Percentiles rank a stretch among this genome's conserved stretches.
Evolutionary conservation across 2,329 filamentous ascomycete genomes (phyloP).

Genomic region (Amphichorda felina): DNA sequence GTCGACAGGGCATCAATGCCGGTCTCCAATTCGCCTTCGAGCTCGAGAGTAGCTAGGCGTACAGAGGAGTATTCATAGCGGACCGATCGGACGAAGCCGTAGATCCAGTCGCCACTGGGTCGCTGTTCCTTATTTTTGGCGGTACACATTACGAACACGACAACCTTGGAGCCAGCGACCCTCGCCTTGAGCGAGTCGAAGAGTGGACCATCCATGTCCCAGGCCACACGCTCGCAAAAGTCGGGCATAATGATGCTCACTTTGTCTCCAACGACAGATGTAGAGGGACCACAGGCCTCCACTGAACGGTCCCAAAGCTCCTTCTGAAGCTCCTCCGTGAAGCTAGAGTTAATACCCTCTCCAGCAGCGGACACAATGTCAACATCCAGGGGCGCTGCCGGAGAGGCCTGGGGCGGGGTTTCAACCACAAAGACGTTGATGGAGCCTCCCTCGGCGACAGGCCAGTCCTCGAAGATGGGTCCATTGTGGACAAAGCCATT

Average conservation of each 20-base stretch:
- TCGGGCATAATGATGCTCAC: conserved; percentile 3
- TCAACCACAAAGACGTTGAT: conserved; percentile 5
- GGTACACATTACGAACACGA: conserved; percentile 4
- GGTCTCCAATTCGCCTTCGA: conserved; percentile 1
- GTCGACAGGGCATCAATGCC: conserved; percentile 2
- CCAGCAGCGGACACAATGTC: conserved; percentile 1
- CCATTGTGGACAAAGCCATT: conserved; percentile 7
- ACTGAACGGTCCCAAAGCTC: conserved; percentile 2
- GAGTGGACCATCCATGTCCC: conserved; percentile 2
- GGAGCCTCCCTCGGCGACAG: conserved; percentile 5
- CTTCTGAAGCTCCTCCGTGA: conserved; percentile 4
- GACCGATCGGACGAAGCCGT: conserved; percentile 4
- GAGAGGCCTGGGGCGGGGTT: conserved; percentile 1
- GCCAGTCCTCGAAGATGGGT: conserved; percentile 4
- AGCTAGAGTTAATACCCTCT: conserved; percentile 1
- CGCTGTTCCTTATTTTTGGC: conserved; percentile 3
- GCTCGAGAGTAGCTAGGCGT: conserved; percentile 4
- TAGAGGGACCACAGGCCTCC: conserved; percentile 1
- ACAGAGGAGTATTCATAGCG: conserved; percentile 3
- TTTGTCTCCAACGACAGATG: conserved; percentile 2
- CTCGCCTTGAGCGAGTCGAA: conserved; percentile 4
- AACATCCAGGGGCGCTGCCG: conserved; percentile 2
- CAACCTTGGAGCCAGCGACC: conserved; percentile 2
- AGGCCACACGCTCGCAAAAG: conserved; percentile 3
- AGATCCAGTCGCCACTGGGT: conserved; percentile 4